phyloP scores from a whole-genome alignment of 768 basidiomycete species.

The Cystoderma amianthinum region DNA sequence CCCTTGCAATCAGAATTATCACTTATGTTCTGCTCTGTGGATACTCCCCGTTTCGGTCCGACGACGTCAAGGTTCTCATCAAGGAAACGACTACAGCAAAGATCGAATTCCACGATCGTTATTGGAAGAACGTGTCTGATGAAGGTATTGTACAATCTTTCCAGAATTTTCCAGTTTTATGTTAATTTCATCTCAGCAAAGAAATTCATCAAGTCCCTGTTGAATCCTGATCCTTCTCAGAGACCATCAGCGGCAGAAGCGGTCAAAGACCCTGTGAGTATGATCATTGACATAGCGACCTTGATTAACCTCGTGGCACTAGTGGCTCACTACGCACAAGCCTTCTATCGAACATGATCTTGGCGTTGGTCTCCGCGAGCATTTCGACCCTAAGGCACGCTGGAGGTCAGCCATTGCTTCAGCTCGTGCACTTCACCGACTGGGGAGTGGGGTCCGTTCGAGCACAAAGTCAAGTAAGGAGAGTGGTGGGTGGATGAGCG shows the following conservation, averaged over 20 bases:
- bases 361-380: conserved; percentile 61
- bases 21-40: conserved; percentile 94
- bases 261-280: conserved; percentile 52
- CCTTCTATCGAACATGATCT: conserved; percentile 73
- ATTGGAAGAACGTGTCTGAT: conserved; percentile 85
- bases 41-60: conserved; percentile 90
- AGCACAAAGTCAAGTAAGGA: conserved; percentile 20
- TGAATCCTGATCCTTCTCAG: conserved; percentile 62
- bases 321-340: conserved; percentile 72
- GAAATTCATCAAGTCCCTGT: conserved; percentile 65
- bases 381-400: conserved; percentile 70
- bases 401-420: conserved; percentile 69
- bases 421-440: conserved; percentile 33
- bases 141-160: conserved; percentile 47
- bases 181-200: conserved; percentile 51
- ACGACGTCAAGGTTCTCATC: conserved; percentile 67
- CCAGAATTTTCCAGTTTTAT: no score
- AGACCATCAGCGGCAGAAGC: conserved; percentile 76
- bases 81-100: conserved; percentile 81
- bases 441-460: conserved; percentile 20
- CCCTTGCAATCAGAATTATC: conserved; percentile 56
- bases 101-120: conserved; percentile 88
- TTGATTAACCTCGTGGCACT: conserved; percentile 1
- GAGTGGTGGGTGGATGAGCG: conserved; percentile 26
- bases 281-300: background rate